Percentiles rank a stretch among this genome's conserved stretches.
phyloP scores from a whole-genome alignment of 495 filamentous ascomycete species.

The Pyrenopolyporus hunteri region DNA sequence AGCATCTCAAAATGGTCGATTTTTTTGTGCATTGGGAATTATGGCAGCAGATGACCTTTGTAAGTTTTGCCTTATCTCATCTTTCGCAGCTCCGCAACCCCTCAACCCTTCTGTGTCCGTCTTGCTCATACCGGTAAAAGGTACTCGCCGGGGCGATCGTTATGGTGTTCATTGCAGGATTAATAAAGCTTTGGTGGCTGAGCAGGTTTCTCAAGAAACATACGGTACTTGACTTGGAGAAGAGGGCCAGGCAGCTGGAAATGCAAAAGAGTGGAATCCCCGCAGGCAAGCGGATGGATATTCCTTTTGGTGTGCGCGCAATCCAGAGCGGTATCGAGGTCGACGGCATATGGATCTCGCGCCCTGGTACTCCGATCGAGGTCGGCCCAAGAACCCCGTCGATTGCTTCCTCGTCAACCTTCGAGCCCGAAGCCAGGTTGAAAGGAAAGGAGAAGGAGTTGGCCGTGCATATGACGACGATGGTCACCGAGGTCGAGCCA shows the following conservation, averaged over 20 bases:
- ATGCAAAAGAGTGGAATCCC: slow-evolving; percentile 58
- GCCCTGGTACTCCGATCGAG: slow-evolving; percentile 60
- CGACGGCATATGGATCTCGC: slow-evolving; percentile 88
- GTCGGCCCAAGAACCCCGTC: slow-evolving; percentile 35
- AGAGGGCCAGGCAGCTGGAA: slow-evolving; percentile 60
- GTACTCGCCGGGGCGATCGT: slow-evolving; percentile 56
- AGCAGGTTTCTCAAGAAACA: slow-evolving; percentile 69
- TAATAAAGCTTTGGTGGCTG: slow-evolving; percentile 65
- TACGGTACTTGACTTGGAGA: slow-evolving; percentile 67
- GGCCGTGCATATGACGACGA: slow-evolving; percentile 19
- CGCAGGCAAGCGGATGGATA: slow-evolving; percentile 58
- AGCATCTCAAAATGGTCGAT: slow-evolving; percentile 42
- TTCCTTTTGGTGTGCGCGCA: slow-evolving; percentile 89
- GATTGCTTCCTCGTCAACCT: slow-evolving; percentile 44
- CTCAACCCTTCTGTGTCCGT: background rate
- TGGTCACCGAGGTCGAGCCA: slow-evolving; percentile 28
- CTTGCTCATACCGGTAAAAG: slow-evolving; percentile 42
- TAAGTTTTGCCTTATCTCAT: slow-evolving; percentile 54
- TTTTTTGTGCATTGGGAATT: slow-evolving; percentile 83
- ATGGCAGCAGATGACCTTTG: slow-evolving; percentile 93
- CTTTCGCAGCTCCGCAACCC: background rate
- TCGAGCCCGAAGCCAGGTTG: slow-evolving; percentile 31
- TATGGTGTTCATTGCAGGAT: slow-evolving; percentile 58
- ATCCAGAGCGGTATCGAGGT: slow-evolving; percentile 85
- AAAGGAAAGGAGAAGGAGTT: slow-evolving; percentile 36